Base-by-base conservation (phyloP, 2,329 filamentous ascomycete species). In the Penicillium carneum region DNA sequence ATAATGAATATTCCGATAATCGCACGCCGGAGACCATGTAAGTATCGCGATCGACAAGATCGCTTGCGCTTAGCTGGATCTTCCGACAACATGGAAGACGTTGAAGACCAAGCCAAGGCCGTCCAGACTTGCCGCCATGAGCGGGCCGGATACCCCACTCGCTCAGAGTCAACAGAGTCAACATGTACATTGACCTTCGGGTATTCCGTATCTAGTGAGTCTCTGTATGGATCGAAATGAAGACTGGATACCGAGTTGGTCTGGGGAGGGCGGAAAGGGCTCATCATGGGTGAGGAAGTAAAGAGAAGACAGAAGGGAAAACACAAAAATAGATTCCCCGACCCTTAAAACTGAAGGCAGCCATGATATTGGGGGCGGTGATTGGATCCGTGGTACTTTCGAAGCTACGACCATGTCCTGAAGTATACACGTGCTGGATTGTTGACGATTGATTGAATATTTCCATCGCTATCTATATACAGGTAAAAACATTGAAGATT, bases 1-100 rank as follows among this genome's bases (percentile, higher is more conserved):
- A 77, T 76, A 55, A 75, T 54, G 55, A 77, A 72, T 41, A 76
- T 64, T 0, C 63, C 59, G 12, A 71, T 31, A 11, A 72, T 16
- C 8, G 57, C 60, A 46, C 65, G 64, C 29, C 69, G 14, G 7
- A 71, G 56, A 41, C 69, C 69, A 45, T 64, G 63, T 34, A 58
- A 58, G 16, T 66, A 59, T 9, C 57, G 64, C 23, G 61, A 60
- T 34, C 61, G 63, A 56, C 57, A 54, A 33, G 63, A 63, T 59
- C 64, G 64, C 31, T 48, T 65, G n/a, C 47, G 57, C 41, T 49
- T 64, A 4, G 49, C 31, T 4, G 46, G 33, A 12, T 59, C 46
- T 36, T 62, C 63, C 12, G 62, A 49, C 16, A 66, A 38, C n/a
- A 53, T 42, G 23, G 51, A 46, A 33, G 52, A 45, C 14, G 31